Base-by-base conservation (phyloP, 2,329 filamentous ascomycete genomes). In the Cryphonectria carpinicola region DNA sequence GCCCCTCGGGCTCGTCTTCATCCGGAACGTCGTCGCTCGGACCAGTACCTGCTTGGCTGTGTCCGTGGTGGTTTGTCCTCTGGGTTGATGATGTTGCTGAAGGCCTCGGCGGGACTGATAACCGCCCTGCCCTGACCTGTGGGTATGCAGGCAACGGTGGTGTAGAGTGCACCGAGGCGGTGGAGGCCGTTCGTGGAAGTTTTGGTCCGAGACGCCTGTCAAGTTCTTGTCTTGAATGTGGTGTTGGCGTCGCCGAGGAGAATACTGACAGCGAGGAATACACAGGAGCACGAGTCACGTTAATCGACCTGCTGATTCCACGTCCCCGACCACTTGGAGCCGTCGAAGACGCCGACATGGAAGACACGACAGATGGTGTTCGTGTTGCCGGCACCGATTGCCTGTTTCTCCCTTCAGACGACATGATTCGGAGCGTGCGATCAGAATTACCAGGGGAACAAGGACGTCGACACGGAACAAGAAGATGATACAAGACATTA, bases 1-100 rank as follows among this genome's bases (percentile, higher is more conserved):
- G 77, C 0, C 82, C 78, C 22, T 77, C 76, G 3, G 66, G 58
- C 4, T 75, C 72, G 32, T 74, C 73, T 14, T 72, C 70, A 71
- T 73, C 37, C 63, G 73, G 19, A 41, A 22, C 32, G 19, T 61
- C 39, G n/a, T 61, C 58, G 37, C 7, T 49, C 22, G 66, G 41
- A 5, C 17, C 19, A 39, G n/a, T 35, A 22, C 43, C 35, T 39
- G 46, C 46, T 8, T 54, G n/a, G 17, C 37, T 43, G 54, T 35
- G 17, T 60, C 41, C 74, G 65, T 69, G 62, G 25, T 49, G 17
- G 61, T 10, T 28, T 11, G 63, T 13, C 32, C 32, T 39, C 13
- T 37, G 39, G 6, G 25, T 58, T 54, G 63, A 52, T 14, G 71
- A 41, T 25, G 69, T 65, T 39, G 60, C 52, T 19, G 64, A 25